These are phyloP conservation scores for Backusella parvicylindrica DNA, from an alignment of 192 early-diverging fungal species.

Conservation along the genomic window DNA sequence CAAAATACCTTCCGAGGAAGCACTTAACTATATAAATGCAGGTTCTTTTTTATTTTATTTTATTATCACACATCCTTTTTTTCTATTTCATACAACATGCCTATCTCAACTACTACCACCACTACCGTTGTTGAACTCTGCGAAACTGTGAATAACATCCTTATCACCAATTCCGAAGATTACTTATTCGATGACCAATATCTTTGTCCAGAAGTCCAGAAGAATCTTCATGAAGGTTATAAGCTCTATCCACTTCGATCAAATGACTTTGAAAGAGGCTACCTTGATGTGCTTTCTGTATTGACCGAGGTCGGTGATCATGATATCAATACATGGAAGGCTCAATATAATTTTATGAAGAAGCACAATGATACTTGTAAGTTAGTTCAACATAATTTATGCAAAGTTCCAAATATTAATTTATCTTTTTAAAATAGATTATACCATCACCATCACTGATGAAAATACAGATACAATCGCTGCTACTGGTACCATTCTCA, in stretches of 20 bases:
- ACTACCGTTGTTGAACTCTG: neutral
- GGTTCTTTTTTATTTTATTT: neutral
- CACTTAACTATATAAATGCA: neutral
- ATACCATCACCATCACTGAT: constrained; percentile 76
- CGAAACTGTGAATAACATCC: neutral
- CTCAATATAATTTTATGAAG: constrained; percentile 69
- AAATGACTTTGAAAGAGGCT: constrained; percentile 74
- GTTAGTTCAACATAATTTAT: constrained; percentile 8
- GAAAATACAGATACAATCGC: constrained; percentile 56
- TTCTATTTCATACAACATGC: neutral
- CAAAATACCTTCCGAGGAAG: neutral
- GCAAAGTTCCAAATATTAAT: neutral
- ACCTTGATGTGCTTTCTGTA: constrained; percentile 54
- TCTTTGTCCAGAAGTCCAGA: neutral
- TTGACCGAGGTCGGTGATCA: constrained; percentile 73
- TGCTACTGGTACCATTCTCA: constrained; percentile 74
- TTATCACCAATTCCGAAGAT: neutral
- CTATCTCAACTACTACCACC: neutral
- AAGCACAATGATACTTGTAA: constrained; percentile 68
- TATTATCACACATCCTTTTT: neutral
- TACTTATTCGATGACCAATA: neutral
- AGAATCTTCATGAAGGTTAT: neutral
- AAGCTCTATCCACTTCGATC: constrained; percentile 56
- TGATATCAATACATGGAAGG: constrained; percentile 62
- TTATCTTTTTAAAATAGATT: constrained; percentile 34